Evolutionary conservation across 306 rosid species (phyloP), one percentile per base, ranked within the genome.

Genomic region (Elaeagnus macrophylla): DNA sequence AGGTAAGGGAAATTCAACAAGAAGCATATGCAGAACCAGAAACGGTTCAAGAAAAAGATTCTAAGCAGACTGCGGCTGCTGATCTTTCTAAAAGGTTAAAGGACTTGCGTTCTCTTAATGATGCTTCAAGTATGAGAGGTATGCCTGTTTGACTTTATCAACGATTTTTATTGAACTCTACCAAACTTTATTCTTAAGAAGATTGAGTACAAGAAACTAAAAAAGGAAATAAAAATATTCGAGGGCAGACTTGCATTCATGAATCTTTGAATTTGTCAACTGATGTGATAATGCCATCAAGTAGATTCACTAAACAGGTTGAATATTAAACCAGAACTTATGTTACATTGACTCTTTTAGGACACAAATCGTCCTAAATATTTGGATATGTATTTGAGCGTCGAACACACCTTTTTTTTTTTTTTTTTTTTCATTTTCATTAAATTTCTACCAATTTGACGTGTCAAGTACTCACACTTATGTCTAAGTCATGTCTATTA

Each of bases 111-210:
- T 66, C 94, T 40, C 12, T 79, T 40, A 93, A 87, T 63, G 99
- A 93, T 75, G 96, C 93, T 63, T 47, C 78, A 76, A 87, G 96
- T 67, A 11, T 93, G 72, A 87, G 79, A 87, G 96, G 99, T 93
- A 12, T 38, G 9, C 53, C 51, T 43, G n/a, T 46, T 47, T 41
- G 63, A 35, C 9, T 13, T 16, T 66, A 56, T 46, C 56, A 11
- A 53, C 59, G 43, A 35, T 43, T 25, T 25, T 25, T 5, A 25
- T 25, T 25, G 4, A 25, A 25, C 3, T 2, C 32, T 25, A 3
- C 32, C 32, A 25, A 25, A 25, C 32, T 25, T 1, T 37, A 13
- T 10, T 45, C 37, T n/a, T 39, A 12, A 51, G 32, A 19, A 9
- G 12, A 38, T n/a, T n/a, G n/a, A n/a, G n/a, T n/a, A n/a, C n/a